These are phyloP conservation scores for Prunella vulgaris DNA, from an alignment of 257 asterid genomes.

Conservation along the genomic window DNA sequence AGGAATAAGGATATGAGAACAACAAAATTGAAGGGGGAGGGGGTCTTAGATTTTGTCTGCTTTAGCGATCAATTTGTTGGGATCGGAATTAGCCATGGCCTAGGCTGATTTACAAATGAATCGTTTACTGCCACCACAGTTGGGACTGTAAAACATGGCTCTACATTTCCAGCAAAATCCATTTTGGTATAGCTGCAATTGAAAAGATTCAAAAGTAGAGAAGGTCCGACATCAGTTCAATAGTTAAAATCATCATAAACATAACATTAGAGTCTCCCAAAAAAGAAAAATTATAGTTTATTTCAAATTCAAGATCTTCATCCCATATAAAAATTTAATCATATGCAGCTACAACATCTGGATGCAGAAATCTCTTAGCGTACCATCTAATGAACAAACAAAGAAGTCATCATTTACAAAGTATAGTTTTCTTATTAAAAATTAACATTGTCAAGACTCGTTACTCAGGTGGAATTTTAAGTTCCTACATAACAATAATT, in stretches of 20 bases:
- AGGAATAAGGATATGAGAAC: background rate
- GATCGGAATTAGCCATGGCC: conserved; percentile 83
- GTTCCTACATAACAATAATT: conserved; percentile 2
- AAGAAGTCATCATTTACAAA: too few relatives aligned
- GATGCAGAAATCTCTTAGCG: too few relatives aligned
- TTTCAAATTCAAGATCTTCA: conserved; percentile 86
- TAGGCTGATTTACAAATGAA: conserved; percentile 70
- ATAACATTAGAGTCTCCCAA: background rate
- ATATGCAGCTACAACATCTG: too few relatives aligned
- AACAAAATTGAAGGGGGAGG: background rate
- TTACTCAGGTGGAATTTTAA: background rate
- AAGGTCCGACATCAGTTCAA: conserved; percentile 8
- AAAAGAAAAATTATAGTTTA: conserved; percentile 37
- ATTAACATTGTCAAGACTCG: background rate
- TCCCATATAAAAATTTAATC: too few relatives aligned
- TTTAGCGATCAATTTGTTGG: conserved; percentile 73
- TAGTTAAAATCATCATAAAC: conserved; percentile 14
- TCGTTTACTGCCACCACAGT: conserved; percentile 89
- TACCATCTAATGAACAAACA: too few relatives aligned
- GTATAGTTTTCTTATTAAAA: background rate
- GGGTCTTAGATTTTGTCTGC: conserved; percentile 78
- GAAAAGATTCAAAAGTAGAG: conserved; percentile 23
- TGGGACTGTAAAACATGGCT: conserved; percentile 81
- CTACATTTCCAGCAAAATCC: conserved; percentile 99
- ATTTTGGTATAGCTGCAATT: conserved; percentile 72